Percentiles rank a stretch among this genome's conserved stretches.
phyloP scores from a whole-genome alignment of 1,284 basidiomycete species.

The Apiotrichum gracile region DNA sequence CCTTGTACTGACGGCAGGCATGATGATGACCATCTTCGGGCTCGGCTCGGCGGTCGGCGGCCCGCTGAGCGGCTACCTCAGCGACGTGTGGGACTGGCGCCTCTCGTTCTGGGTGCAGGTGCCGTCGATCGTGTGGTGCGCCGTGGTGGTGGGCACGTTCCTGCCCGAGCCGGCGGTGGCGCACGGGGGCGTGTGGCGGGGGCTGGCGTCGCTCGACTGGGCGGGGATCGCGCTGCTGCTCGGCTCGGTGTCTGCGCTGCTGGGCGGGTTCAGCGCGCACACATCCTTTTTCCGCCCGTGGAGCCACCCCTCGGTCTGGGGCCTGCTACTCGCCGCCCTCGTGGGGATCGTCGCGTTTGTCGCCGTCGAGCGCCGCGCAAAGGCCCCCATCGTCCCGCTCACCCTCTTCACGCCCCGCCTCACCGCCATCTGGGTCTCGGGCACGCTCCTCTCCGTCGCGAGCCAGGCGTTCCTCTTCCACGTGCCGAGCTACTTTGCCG shows the following conservation, averaged over 20 bases:
- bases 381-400: constrained; percentile 75
- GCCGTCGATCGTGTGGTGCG: constrained; percentile 33
- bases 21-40: constrained; percentile 47
- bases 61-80: constrained; percentile 40
- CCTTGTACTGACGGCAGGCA: constrained; percentile 17
- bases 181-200: constrained; percentile 26
- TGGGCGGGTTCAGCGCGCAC: constrained; percentile 74
- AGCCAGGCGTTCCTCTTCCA: constrained; percentile 57
- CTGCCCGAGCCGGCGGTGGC: constrained; percentile 35
- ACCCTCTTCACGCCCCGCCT: constrained; percentile 68
- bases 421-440: constrained; percentile 34
- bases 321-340: constrained; percentile 56
- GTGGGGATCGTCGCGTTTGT: constrained; percentile 58
- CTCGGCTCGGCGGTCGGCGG: constrained; percentile 42
- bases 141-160: constrained; percentile 29
- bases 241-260: constrained; percentile 61
- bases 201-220: constrained; percentile 38
- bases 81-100: constrained; percentile 41
- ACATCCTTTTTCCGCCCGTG: constrained; percentile 73
- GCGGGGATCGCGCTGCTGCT: constrained; percentile 55
- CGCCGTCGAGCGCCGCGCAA: constrained; percentile 63
- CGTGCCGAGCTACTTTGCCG: constrained; percentile 45
- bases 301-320: constrained; percentile 64
- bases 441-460: constrained; percentile 58
- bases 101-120: constrained; percentile 42